These are phyloP conservation scores for Toxicodendron radicans DNA, from an alignment of 345 rosid species.

Conservation along the genomic window DNA sequence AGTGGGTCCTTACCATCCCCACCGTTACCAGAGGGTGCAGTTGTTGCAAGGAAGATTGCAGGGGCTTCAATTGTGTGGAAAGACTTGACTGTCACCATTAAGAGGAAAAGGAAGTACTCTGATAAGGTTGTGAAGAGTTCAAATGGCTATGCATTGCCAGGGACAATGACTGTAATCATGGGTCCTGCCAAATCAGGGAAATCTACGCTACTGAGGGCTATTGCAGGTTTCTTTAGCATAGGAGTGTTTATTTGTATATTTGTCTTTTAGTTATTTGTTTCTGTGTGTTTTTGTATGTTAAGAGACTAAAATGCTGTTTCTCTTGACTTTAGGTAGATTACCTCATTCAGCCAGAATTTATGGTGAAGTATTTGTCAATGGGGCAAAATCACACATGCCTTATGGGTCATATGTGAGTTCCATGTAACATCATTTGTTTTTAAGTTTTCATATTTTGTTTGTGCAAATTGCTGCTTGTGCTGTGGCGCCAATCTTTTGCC, in stretches of 20 bases:
- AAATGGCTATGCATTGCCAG: constrained; percentile 92
- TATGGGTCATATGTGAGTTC: constrained; percentile 93
- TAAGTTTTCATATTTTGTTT: background rate
- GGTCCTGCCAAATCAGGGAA: constrained; percentile 99
- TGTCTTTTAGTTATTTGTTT: background rate
- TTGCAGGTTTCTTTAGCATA: constrained; percentile 62
- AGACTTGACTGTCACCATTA: constrained; percentile 89
- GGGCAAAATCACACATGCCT: constrained; percentile 64
- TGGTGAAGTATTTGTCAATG: constrained; percentile 89
- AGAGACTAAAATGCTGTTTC: constrained; percentile 21
- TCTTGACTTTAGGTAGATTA: constrained; percentile 66
- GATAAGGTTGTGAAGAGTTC: constrained; percentile 93
- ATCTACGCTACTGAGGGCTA: constrained; percentile 84
- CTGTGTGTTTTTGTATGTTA: background rate
- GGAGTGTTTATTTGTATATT: background rate
- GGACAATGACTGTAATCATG: constrained; percentile 98
- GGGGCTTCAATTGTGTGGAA: constrained; percentile 96
- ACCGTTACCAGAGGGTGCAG: constrained; percentile 55
- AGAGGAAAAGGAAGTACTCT: constrained; percentile 85
- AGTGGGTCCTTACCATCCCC: constrained; percentile 91
- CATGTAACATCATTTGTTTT: background rate
- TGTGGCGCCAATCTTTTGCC: background rate
- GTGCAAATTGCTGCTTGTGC: background rate
- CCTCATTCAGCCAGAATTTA: constrained; percentile 74
- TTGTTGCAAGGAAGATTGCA: constrained; percentile 63